phyloP scores from a whole-genome alignment of 1,284 basidiomycete genomes.

The Moniliella sp. region DNA sequence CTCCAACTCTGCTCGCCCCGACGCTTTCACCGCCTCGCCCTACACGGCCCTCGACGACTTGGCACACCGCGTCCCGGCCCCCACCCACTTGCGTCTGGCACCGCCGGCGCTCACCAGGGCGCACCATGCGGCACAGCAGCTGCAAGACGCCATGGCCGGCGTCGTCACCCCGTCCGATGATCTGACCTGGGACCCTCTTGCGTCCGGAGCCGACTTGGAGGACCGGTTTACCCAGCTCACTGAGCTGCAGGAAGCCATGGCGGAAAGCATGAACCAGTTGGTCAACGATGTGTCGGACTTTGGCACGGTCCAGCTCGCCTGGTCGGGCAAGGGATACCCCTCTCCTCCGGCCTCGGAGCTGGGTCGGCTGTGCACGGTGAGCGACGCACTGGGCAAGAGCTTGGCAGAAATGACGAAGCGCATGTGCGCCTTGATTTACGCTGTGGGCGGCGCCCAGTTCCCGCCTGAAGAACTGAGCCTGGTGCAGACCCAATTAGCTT shows the following conservation, averaged over 20 bases:
- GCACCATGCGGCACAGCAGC: no score
- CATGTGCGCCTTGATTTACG: conserved; percentile 12
- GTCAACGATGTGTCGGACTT: neutral
- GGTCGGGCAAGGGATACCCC: no score
- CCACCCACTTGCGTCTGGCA: neutral
- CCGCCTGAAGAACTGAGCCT: conserved; percentile 7
- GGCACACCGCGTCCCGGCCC: neutral
- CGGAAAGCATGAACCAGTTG: neutral
- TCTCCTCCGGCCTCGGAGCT: no score
- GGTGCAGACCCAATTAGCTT: conserved; percentile 3
- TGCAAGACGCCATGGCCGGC: neutral
- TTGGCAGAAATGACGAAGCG: conserved; percentile 1
- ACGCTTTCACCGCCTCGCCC: conserved; percentile 3
- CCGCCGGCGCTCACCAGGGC: no score
- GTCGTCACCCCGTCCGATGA: neutral
- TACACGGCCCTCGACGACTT: neutral
- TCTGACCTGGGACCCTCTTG: no score
- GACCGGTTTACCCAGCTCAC: no score
- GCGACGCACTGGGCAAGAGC: neutral
- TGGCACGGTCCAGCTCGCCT: no score
- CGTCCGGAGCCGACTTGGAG: no score
- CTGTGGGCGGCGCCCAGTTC: conserved; percentile 11
- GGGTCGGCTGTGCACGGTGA: neutral
- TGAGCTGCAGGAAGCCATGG: neutral
- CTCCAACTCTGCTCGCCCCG: conserved; percentile 5